Conservation (phyloP, 2,329 filamentous ascomycete genomes). For the Diaporthe capsici region DNA sequence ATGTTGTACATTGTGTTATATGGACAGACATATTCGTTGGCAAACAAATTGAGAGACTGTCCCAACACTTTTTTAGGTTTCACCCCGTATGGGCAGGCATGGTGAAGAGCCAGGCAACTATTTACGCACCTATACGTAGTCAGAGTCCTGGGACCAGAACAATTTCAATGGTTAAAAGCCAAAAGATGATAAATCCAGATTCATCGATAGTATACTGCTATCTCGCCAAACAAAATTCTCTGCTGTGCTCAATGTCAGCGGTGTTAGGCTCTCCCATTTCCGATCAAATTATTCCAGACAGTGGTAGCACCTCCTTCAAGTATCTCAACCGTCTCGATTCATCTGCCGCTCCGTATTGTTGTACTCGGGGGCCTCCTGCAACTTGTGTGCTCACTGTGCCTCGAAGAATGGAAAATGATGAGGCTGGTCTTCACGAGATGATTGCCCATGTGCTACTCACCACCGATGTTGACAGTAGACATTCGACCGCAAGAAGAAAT, state of each 20-base stretch:
- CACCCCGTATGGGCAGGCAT: no score
- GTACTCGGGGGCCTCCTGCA: not conserved
- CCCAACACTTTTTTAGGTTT: no score
- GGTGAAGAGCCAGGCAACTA: not conserved
- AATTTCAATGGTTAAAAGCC: fast-evolving
- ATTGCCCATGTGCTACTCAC: not conserved
- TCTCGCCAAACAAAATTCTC: fast-evolving
- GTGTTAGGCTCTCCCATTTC: not conserved
- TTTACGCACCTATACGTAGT: not conserved
- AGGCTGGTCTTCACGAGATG: not conserved
- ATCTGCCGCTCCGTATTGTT: not conserved
- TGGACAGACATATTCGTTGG: not conserved
- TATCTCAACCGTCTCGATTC: no score
- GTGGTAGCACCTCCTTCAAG: not conserved
- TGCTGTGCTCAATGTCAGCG: no score
- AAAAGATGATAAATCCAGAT: not conserved
- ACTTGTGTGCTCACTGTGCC: not conserved
- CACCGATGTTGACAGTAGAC: not conserved
- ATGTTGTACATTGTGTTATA: not conserved
- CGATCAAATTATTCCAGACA: not conserved
- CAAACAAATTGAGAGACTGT: no score
- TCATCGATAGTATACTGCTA: not conserved
- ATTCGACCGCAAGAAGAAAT: not conserved
- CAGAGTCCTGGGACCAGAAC: not conserved
- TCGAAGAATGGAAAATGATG: not conserved